Evolutionary conservation across 1,139 yeast species (phyloP), one percentile per base, ranked within the genome.

Genomic region (Pichia sp.): DNA sequence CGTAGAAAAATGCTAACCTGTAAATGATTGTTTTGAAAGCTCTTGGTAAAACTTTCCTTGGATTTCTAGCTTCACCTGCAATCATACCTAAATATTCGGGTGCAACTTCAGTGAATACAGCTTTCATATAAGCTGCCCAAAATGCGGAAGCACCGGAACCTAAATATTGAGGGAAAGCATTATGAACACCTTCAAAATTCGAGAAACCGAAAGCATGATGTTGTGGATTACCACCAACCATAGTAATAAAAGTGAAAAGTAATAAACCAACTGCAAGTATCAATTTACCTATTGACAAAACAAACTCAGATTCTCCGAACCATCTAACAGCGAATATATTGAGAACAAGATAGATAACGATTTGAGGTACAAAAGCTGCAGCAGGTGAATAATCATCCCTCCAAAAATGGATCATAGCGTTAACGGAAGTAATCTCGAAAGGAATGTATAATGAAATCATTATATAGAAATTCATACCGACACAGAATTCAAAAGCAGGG

Each of bases 291-390:
- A 72, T 52, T 35, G 84, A 66, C 42, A 73, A 64, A 79, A 81
- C 69, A 59, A 79, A 75, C 56, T 78, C 84, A 42, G 76, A 71
- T 58, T 77, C 83, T 38, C 84, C 84, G 48, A 68, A 72, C 46
- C 64, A 64, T 46, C 63, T 62, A 34, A 72, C 73, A 21, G 73
- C 51, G 38, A 67, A 58, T 34, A 64, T 58, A 52, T 71, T 72
- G 36, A 68, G 53, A 8, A 54, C 42, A 10, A 64, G 44, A 24
- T 71, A 63, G 18, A 67, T 54, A 1, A 60, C 59, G 56, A 71
- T 67, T 21, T 48, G 52, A 9, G 53, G 52, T 5, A 43, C 74
- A 55, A 67, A 70, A 0, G 73, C 69, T 46, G 66, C 73, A 25
- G 70, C 75, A 2, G 75, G 70, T 26, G 66, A 64, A 49, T 67